Conservation (phyloP, 106 monocot genomes). For the Cymbidium sinense region DNA sequence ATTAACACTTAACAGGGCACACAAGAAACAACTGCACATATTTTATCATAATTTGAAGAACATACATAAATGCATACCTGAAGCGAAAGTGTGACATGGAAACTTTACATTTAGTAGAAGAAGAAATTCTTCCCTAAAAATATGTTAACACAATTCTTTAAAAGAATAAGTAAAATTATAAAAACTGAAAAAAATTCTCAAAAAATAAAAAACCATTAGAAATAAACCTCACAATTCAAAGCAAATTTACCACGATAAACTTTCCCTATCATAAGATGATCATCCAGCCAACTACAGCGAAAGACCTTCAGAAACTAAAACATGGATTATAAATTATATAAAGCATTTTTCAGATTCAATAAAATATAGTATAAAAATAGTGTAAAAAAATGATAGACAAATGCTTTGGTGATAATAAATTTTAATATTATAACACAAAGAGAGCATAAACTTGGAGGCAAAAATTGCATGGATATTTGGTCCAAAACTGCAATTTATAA, state of each 20-base stretch:
- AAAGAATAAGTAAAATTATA: neutral
- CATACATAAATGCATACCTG: neutral
- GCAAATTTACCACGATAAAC: slow-evolving; percentile 4
- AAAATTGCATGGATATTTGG: too few relatives aligned
- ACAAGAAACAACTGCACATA: neutral
- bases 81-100: neutral
- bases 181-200: neutral
- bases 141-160: neutral
- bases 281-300: slow-evolving; percentile 9
- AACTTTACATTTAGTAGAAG: slow-evolving; percentile 4
- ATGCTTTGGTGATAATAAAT: too few relatives aligned
- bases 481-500: too few relatives aligned
- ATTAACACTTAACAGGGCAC: neutral
- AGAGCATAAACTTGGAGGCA: too few relatives aligned
- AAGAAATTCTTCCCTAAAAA: neutral
- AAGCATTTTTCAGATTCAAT: neutral
- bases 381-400: neutral
- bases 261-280: neutral
- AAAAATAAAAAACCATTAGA: neutral
- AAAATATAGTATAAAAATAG: neutral
- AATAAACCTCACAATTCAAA: neutral
- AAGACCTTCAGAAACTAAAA: slow-evolving; percentile 10
- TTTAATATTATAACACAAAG: too few relatives aligned
- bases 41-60: neutral
- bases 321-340: slow-evolving; percentile 2